Evolutionary conservation across 1,139 yeast genomes (phyloP).

Genomic region (Kodamaea alishanica): DNA sequence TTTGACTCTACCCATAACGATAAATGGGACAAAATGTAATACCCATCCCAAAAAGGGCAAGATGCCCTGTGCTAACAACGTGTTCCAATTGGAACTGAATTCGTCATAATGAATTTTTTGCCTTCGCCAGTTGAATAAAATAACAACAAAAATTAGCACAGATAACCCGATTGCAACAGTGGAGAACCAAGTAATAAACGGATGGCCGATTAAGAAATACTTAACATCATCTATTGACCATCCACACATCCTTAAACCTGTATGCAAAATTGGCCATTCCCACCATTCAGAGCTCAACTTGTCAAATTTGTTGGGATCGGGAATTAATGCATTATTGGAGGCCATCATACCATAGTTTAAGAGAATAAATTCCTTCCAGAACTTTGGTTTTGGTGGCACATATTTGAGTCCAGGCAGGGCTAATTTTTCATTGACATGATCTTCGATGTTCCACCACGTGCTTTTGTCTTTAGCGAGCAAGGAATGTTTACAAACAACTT

Average conservation of each 20-base stretch:
- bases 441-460: slow-evolving; percentile 81
- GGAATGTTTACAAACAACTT: slow-evolving; percentile 62
- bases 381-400: slow-evolving; percentile 62
- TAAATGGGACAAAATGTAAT: slow-evolving; percentile 31
- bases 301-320: slow-evolving; percentile 68
- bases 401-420: slow-evolving; percentile 37
- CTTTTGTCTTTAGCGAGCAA: slow-evolving; percentile 53
- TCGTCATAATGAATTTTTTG: slow-evolving; percentile 20
- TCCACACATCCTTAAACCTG: slow-evolving; percentile 67
- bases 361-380: slow-evolving; percentile 67
- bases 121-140: slow-evolving; percentile 30
- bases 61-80: slow-evolving; percentile 26
- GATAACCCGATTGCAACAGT: slow-evolving; percentile 24
- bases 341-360: slow-evolving; percentile 77
- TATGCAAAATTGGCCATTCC: slow-evolving; percentile 71
- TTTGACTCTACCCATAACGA: slow-evolving; percentile 34
- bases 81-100: slow-evolving; percentile 22
- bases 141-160: slow-evolving; percentile 17
- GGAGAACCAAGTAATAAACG: slow-evolving; percentile 63
- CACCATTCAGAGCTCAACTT: slow-evolving; percentile 67
- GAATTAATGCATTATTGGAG: slow-evolving; percentile 69
- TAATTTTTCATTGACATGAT: slow-evolving; percentile 50
- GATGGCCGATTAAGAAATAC: slow-evolving; percentile 65
- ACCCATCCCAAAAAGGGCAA: slow-evolving; percentile 32
- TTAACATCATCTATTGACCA: slow-evolving; percentile 52